These are phyloP conservation scores for Dichotomocladium elegans DNA, from an alignment of 371 early-diverging fungal species.

Conservation along the genomic window DNA sequence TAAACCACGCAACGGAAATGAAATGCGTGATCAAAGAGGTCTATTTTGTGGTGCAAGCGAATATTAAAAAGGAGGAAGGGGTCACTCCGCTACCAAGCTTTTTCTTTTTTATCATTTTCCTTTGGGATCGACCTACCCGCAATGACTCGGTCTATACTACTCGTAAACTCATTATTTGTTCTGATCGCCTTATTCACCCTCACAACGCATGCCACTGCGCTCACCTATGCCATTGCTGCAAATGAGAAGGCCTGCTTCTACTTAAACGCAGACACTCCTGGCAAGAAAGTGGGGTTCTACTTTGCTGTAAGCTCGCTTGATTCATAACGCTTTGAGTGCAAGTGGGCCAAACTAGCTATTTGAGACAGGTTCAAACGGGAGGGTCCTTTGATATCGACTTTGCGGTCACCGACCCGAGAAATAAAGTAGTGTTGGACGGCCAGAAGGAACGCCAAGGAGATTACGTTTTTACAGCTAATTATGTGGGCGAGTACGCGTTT, in stretches of 20 bases:
- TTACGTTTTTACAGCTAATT: slow-evolving; percentile 78
- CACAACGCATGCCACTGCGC: slow-evolving; percentile 49
- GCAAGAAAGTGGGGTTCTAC: slow-evolving; percentile 90
- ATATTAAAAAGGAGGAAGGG: no score
- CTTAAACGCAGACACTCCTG: slow-evolving; percentile 60
- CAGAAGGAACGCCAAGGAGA: slow-evolving; percentile 88
- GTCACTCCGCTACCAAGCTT: no score
- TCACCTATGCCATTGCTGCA: slow-evolving; percentile 86
- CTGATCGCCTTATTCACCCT: background rate
- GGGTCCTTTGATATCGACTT: slow-evolving; percentile 93
- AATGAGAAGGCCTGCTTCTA: slow-evolving; percentile 86
- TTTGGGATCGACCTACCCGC: no score
- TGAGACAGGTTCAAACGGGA: slow-evolving; percentile 80
- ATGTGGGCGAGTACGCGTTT: slow-evolving; percentile 85
- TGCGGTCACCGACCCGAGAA: slow-evolving; percentile 69
- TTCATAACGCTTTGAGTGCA: background rate
- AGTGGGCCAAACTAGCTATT: background rate
- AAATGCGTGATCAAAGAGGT: no score
- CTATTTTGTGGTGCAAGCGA: no score
- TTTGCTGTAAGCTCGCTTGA: slow-evolving; percentile 77
- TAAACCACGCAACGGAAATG: no score
- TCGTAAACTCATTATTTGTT: no score
- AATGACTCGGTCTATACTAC: no score
- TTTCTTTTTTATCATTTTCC: no score
- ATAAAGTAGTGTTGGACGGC: slow-evolving; percentile 60